Evolutionary conservation across 768 basidiomycete genomes (phyloP).

Genomic region (Kwoniella sp.): DNA sequence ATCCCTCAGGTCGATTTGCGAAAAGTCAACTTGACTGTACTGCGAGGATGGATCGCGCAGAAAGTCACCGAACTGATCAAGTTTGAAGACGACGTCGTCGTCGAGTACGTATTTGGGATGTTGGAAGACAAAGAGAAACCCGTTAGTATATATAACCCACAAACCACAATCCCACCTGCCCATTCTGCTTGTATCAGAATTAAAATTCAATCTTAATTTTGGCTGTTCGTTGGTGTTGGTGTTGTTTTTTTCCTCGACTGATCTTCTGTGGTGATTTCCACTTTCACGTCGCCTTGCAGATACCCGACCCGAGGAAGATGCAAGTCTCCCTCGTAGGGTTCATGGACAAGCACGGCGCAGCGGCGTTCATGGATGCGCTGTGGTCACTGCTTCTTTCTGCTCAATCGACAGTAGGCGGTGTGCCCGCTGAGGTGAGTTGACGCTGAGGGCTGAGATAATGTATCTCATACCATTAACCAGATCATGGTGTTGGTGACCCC

Average conservation of each 20-base stretch:
- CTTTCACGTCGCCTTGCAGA: conserved; percentile 61
- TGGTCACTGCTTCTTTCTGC: conserved; percentile 95
- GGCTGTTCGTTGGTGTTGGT: no score
- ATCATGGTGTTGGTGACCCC: no score
- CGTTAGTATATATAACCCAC: no score
- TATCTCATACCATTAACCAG: not conserved
- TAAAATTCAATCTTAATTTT: no score
- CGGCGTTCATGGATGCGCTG: conserved; percentile 80
- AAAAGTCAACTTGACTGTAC: conserved; percentile 89
- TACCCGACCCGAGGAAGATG: conserved; percentile 91
- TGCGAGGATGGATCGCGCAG: conserved; percentile 92
- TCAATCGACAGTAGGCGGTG: conserved; percentile 81
- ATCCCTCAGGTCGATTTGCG: conserved; percentile 76
- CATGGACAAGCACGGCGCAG: conserved; percentile 75
- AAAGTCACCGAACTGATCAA: conserved; percentile 80
- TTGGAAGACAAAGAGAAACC: conserved; percentile 82
- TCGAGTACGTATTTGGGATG: conserved; percentile 93
- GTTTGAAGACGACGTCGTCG: conserved; percentile 94
- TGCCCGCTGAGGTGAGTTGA: conserved; percentile 67
- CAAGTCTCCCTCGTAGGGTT: conserved; percentile 94
- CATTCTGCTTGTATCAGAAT: no score
- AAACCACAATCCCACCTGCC: no score
- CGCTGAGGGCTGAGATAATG: not conserved
- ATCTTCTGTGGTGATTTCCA: no score
- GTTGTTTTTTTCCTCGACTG: no score